Conservation (phyloP, 495 filamentous ascomycete genomes). For the Clohesyomyces aquaticus region DNA sequence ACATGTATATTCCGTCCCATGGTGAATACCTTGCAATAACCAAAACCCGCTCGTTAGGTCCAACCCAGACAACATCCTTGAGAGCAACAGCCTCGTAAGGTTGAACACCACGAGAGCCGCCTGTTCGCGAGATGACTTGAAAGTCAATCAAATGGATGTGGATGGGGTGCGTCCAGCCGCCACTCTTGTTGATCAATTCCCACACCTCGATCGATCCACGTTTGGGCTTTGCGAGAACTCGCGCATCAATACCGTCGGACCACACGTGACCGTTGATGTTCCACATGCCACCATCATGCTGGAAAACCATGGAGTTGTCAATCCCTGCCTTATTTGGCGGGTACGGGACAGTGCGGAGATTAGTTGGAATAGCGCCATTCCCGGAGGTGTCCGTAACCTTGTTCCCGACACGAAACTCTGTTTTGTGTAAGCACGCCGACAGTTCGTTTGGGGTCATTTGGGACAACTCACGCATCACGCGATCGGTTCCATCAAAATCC, state of each 20-base stretch:
- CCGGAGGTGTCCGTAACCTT: conserved; percentile 45
- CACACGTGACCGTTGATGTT: conserved; percentile 58
- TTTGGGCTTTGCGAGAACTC: conserved; percentile 55
- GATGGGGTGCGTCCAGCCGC: conserved; percentile 40
- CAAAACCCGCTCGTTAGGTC: no score
- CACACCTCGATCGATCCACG: conserved; percentile 56
- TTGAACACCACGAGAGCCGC: conserved; percentile 47
- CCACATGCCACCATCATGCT: conserved; percentile 50
- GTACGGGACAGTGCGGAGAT: conserved; percentile 43
- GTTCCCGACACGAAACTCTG: conserved; percentile 53
- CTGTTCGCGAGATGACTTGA: conserved; percentile 52
- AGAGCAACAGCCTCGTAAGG: conserved; percentile 56
- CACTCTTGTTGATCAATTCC: conserved; percentile 48
- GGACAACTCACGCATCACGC: conserved; percentile 61
- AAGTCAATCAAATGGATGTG: conserved; percentile 66
- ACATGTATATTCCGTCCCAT: conserved; percentile 57
- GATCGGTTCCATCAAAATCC: conserved; percentile 55
- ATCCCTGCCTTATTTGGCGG: conserved; percentile 38
- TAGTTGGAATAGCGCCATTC: conserved; percentile 48
- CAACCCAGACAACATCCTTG: conserved; percentile 60
- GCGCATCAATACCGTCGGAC: conserved; percentile 53
- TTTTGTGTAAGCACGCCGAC: no score
- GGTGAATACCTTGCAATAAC: conserved; percentile 57
- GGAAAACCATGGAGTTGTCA: conserved; percentile 54
- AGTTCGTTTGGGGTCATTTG: no score